phyloP scores from a whole-genome alignment of 192 early-diverging fungal genomes.

The Backusella liffmaniae region DNA sequence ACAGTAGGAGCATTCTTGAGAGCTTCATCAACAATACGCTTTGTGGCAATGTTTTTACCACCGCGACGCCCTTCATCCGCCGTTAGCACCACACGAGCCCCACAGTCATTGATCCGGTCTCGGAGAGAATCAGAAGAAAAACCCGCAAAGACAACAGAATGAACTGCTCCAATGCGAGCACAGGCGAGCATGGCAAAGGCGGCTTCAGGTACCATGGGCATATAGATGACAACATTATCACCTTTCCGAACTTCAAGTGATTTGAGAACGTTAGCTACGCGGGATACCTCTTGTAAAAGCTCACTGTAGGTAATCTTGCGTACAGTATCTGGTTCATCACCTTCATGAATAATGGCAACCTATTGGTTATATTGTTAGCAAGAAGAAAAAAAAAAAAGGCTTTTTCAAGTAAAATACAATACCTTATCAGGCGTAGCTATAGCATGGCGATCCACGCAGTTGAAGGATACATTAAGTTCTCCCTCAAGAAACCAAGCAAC shows the following conservation, averaged over 20 bases:
- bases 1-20: slow-evolving; percentile 74
- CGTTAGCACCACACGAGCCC: slow-evolving; percentile 81
- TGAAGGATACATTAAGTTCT: slow-evolving; percentile 87
- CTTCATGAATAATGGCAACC: slow-evolving; percentile 84
- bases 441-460: slow-evolving; percentile 93
- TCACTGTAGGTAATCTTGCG: slow-evolving; percentile 81
- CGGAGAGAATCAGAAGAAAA: slow-evolving; percentile 92
- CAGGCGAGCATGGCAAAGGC: slow-evolving; percentile 91
- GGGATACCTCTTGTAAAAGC: slow-evolving; percentile 78
- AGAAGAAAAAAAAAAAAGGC: neutral
- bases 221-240: slow-evolving; percentile 94
- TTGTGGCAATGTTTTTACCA: slow-evolving; percentile 83
- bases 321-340: slow-evolving; percentile 81
- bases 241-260: slow-evolving; percentile 86
- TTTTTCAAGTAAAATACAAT: slow-evolving; percentile 12
- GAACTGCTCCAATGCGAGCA: slow-evolving; percentile 87
- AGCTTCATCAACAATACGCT: slow-evolving; percentile 93
- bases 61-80: slow-evolving; percentile 93
- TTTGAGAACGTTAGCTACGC: slow-evolving; percentile 81
- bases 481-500: slow-evolving; percentile 93
- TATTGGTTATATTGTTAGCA: slow-evolving; percentile 65
- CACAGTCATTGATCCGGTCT: slow-evolving; percentile 86
- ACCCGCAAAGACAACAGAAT: slow-evolving; percentile 97
- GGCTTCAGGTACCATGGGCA: slow-evolving; percentile 97
- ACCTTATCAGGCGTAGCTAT: slow-evolving; percentile 68